Evolutionary conservation across 1,284 basidiomycete genomes (phyloP).

Genomic region (Trametes versicolor): DNA sequence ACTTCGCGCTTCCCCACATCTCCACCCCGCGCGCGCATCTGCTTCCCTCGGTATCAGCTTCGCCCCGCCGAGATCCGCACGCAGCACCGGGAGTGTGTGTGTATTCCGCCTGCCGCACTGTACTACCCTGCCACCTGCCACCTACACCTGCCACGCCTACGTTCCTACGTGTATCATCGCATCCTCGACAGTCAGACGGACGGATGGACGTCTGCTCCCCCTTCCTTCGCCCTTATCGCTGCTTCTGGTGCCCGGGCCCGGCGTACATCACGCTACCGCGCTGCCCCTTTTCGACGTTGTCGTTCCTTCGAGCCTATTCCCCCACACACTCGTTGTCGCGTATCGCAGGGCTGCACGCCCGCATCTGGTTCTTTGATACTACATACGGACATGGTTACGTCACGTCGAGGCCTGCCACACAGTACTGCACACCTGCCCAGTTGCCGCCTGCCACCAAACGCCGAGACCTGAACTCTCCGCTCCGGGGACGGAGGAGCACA

Average conservation of each 20-base stretch:
- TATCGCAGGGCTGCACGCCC: background rate
- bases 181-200: background rate
- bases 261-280: background rate
- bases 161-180: constrained; percentile 3
- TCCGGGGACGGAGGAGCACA: background rate
- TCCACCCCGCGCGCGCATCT: constrained; percentile 10
- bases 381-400: constrained; percentile 4
- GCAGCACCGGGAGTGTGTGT: constrained; percentile 4
- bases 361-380: constrained; percentile 7
- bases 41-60: constrained; percentile 27
- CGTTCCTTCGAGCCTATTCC: background rate
- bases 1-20: background rate
- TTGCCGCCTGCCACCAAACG: constrained; percentile 9
- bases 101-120: constrained; percentile 7
- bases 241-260: constrained; percentile 2
- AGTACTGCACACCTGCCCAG: constrained; percentile 7
- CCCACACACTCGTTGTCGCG: background rate
- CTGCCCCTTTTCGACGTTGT: background rate
- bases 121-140: constrained; percentile 12
- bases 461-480: background rate
- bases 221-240: constrained; percentile 9
- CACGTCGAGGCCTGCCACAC: background rate
- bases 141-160: background rate
- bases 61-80: constrained; percentile 5
- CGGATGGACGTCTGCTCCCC: constrained; percentile 14